Base-by-base conservation (phyloP, 495 filamentous ascomycete species). In the Podospora appendiculata region DNA sequence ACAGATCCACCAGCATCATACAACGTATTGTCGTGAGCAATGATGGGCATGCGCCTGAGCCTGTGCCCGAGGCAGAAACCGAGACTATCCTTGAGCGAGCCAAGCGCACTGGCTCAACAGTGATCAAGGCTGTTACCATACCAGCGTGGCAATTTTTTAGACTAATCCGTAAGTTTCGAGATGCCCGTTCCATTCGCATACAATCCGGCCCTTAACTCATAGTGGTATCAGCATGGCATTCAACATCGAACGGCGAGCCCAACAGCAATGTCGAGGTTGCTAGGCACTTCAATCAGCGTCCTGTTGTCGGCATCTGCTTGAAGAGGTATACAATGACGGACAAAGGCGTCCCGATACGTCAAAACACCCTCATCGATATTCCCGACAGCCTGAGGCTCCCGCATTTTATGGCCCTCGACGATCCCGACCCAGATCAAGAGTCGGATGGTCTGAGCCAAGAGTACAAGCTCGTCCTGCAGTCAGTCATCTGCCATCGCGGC, bases 101-200 rank as follows among this genome's bases (percentile, higher is more conserved):
- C 4, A 69, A 62, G 45, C 67, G 65, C 19, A 74, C 68, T 40
- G 71, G 70, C 9, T 78, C 70, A 34, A 76, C 54, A 50, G 74
- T 87, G 34, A 75, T 86, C 36, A 93, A 87, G 63, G 89, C 93
- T 61, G 86, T 96, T 12, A 82, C 92, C 64, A 95, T 98, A 77
- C 93, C 92, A 11, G 93, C 93, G 11, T 98, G 92, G 92, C 93
- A 96, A 60, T 96, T 98, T 61, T 96, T 96, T 67, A 87, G 83
- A 61, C 69, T 95, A 39, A 90, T 94, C 51, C 89, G 87, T 88
- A 69, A 56, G 84, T 71, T 45, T 38, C 17, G 55, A 32, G 6
- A 18, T 32, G 6, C 17, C n/a, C 19, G 33, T 19, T 39, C 46
- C 6, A 8, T 36, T 16, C 8, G 9, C 14, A 25, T 25, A 25